These are phyloP conservation scores for Epichloe uncinata DNA, from an alignment of 2,329 filamentous ascomycete species.

Conservation along the genomic window DNA sequence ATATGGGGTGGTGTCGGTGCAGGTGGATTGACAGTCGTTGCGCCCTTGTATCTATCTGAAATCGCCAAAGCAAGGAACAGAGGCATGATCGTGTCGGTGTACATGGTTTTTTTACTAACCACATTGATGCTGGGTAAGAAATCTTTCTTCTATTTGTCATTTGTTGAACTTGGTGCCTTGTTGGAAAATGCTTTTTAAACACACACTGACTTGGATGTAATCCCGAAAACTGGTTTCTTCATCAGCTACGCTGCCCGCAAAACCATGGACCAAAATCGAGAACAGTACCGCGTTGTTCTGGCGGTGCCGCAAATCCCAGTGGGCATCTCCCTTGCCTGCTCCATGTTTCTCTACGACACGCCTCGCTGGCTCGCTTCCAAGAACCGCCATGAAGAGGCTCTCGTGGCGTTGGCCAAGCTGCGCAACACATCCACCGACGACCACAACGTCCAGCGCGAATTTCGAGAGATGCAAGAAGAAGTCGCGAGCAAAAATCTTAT, in stretches of 20 bases:
- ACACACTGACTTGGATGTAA: too few relatives aligned
- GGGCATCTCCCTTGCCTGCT: conserved; percentile 33
- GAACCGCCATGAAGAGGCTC: conserved; percentile 31
- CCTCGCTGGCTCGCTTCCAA: conserved; percentile 40
- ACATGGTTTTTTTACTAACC: conserved; percentile 38
- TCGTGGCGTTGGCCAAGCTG: conserved; percentile 30
- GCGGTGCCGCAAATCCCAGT: conserved; percentile 38
- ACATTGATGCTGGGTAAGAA: conserved; percentile 33
- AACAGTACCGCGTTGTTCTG: conserved; percentile 42
- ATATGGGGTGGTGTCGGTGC: conserved; percentile 40
- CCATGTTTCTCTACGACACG: conserved; percentile 37
- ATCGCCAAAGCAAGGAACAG: conserved; percentile 35
- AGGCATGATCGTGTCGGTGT: conserved; percentile 39
- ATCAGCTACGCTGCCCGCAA: conserved; percentile 38
- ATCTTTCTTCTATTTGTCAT: not conserved
- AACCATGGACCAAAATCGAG: conserved; percentile 28
- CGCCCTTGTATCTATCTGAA: conserved; percentile 39
- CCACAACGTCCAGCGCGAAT: conserved; percentile 26
- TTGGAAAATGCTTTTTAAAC: not conserved
- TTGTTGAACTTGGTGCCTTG: not conserved
- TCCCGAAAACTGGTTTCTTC: conserved; percentile 32
- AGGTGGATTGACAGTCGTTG: conserved; percentile 37
- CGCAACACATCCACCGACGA: conserved; percentile 25
- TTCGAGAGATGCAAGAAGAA: conserved; percentile 29
- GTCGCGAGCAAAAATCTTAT: conserved; percentile 24